A percentile compares a stretch with the other conserved stretches of the same genome.
phyloP scores from a whole-genome alignment of 345 rosid species.

The Salix caprea region DNA sequence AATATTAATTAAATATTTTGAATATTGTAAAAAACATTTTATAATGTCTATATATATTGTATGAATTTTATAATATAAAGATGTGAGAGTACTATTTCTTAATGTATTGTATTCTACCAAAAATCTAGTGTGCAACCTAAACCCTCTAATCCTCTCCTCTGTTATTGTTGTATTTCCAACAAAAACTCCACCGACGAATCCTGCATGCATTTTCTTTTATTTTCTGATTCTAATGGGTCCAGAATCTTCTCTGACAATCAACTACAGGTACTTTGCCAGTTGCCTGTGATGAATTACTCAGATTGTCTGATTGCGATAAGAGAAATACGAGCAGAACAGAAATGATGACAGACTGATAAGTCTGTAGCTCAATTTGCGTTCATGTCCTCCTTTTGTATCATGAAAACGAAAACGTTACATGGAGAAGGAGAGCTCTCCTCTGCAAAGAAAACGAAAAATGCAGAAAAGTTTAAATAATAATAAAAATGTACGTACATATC shows the following conservation, averaged over 20 bases:
- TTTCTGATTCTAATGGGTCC: slow-evolving; percentile 2
- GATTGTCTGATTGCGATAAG: not conserved
- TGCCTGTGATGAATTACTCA: not conserved
- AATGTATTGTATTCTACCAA: too few relatives aligned
- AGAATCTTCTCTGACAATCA: not conserved
- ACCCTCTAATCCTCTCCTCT: too few relatives aligned
- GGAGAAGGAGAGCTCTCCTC: not conserved
- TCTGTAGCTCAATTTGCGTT: not conserved
- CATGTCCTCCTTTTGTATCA: not conserved
- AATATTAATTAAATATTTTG: too few relatives aligned
- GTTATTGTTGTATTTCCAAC: too few relatives aligned
- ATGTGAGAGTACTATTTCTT: too few relatives aligned
- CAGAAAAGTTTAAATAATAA: too few relatives aligned
- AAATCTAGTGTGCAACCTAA: too few relatives aligned
- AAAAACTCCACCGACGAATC: slow-evolving; percentile 7
- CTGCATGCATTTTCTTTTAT: not conserved
- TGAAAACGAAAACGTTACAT: not conserved
- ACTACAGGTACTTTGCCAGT: not conserved
- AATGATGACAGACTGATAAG: not conserved
- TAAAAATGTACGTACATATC: not conserved
- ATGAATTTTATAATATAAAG: too few relatives aligned
- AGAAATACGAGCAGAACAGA: not conserved
- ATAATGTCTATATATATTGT: too few relatives aligned
- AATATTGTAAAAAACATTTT: too few relatives aligned
- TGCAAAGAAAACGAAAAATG: not conserved